A percentile compares a stretch with the other conserved stretches of the same genome.
Evolutionary conservation across 2,329 filamentous ascomycete genomes (phyloP).

Genomic region (Alternaria panax): DNA sequence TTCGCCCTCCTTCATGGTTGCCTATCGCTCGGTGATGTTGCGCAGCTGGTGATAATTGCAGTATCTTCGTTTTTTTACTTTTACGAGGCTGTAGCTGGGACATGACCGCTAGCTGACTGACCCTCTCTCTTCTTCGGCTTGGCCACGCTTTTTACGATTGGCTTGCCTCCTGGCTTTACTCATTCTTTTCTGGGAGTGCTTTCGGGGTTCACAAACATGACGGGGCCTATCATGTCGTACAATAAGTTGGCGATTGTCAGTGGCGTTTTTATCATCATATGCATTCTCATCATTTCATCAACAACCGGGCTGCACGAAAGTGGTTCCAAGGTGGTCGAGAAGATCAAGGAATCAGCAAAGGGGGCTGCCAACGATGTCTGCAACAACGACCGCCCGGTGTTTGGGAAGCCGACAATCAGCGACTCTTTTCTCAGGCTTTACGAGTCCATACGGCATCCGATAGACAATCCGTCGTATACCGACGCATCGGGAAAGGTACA

Average conservation of each 20-base stretch:
- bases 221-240: background rate
- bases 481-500: constrained; percentile 18
- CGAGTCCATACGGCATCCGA: constrained; percentile 20
- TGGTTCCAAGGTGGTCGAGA: constrained; percentile 16
- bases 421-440: constrained; percentile 18
- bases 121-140: background rate
- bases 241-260: background rate
- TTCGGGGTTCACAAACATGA: background rate
- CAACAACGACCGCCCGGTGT: constrained; percentile 14
- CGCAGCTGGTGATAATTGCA: background rate
- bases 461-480: constrained; percentile 17
- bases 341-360: constrained; percentile 23
- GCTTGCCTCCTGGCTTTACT: background rate
- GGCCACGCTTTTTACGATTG: background rate
- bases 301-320: constrained; percentile 15
- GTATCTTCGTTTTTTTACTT: background rate
- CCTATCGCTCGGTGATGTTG: background rate
- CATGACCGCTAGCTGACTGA: background rate
- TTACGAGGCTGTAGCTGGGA: background rate
- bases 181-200: background rate
- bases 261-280: constrained; percentile 16
- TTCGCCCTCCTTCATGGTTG: background rate
- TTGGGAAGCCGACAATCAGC: constrained; percentile 12
- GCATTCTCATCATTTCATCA: constrained; percentile 17
- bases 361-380: constrained; percentile 19